phyloP scores from a whole-genome alignment of 371 early-diverging fungal genomes.

The Mucor circinelloides region DNA sequence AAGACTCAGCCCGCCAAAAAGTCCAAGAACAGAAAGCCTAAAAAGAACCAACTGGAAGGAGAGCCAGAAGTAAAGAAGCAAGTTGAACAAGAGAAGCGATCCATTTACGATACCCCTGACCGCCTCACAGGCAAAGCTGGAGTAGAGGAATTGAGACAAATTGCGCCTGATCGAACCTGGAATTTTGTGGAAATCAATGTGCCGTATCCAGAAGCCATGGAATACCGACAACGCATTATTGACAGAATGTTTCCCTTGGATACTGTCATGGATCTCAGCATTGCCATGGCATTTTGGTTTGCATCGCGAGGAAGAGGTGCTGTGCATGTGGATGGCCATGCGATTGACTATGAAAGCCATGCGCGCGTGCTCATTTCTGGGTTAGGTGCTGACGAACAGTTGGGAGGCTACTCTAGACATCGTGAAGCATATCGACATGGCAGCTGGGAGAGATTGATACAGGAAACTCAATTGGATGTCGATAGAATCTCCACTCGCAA shows the following conservation, averaged over 20 bases:
- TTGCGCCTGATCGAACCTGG: constrained; percentile 77
- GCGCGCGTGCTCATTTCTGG: constrained; percentile 88
- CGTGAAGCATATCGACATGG: constrained; percentile 69
- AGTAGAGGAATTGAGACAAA: constrained; percentile 61
- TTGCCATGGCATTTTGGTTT: constrained; percentile 97
- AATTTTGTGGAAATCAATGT: constrained; percentile 91
- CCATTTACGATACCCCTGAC: constrained; percentile 86
- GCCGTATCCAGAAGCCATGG: constrained; percentile 71
- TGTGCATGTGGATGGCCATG: background rate
- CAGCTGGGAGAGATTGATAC: constrained; percentile 68
- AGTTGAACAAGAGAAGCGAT: background rate
- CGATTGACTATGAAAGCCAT: constrained; percentile 53
- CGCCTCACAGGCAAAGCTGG: constrained; percentile 78
- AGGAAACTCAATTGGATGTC: constrained; percentile 85
- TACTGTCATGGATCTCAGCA: constrained; percentile 96
- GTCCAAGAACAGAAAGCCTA: constrained; percentile 21
- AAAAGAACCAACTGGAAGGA: constrained; percentile 6
- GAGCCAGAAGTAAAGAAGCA: constrained; percentile 3
- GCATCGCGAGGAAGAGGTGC: constrained; percentile 75
- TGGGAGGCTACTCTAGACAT: constrained; percentile 93
- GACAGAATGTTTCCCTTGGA: constrained; percentile 79
- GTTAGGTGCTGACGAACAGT: constrained; percentile 95
- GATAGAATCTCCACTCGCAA: constrained; percentile 86
- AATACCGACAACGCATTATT: constrained; percentile 59
- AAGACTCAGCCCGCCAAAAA: constrained; percentile 18